Evolutionary conservation across 2,329 filamentous ascomycete genomes (phyloP).

Genomic region (Tolypocladium guangdongense): DNA sequence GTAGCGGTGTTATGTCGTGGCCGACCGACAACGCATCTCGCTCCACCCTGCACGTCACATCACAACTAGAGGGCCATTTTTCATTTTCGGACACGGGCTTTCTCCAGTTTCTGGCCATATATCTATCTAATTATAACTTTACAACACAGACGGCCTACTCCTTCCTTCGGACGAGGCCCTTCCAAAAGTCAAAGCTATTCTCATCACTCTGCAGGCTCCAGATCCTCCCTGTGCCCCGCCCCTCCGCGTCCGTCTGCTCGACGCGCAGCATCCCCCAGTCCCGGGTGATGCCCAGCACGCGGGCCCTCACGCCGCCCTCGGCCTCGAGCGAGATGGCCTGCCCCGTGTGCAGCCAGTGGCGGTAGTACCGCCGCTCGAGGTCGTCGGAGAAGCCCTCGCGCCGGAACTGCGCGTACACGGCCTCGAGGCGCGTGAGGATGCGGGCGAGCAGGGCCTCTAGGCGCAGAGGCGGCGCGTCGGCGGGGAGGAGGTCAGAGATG

Average conservation of each 20-base stretch:
- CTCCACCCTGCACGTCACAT: not conserved
- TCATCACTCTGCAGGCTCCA: conserved; percentile 90
- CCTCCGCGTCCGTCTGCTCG: conserved; percentile 68
- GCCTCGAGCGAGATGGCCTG: conserved; percentile 66
- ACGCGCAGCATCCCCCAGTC: conserved; percentile 83
- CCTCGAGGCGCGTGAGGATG: conserved; percentile 68
- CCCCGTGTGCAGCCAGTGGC: conserved; percentile 73
- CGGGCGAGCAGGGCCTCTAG: conserved; percentile 74
- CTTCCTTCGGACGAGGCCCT: conserved; percentile 74
- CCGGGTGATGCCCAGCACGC: conserved; percentile 77
- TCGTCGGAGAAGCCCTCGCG: conserved; percentile 60
- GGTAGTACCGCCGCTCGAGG: conserved; percentile 70
- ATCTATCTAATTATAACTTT: not conserved
- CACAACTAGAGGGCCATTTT: not conserved
- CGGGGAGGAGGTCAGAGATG: conserved; percentile 59
- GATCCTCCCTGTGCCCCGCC: conserved; percentile 62
- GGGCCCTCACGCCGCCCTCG: conserved; percentile 62
- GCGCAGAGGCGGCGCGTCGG: conserved; percentile 43
- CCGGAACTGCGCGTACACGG: conserved; percentile 65
- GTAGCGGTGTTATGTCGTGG: not conserved
- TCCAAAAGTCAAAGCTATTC: conserved; percentile 98
- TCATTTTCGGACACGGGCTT: not conserved
- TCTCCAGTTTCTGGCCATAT: not conserved
- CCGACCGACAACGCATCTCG: not conserved
- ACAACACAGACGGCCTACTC: conserved; percentile 26